phyloP scores from a whole-genome alignment of 805 yeast genomes.

The Pichia deserticola region DNA sequence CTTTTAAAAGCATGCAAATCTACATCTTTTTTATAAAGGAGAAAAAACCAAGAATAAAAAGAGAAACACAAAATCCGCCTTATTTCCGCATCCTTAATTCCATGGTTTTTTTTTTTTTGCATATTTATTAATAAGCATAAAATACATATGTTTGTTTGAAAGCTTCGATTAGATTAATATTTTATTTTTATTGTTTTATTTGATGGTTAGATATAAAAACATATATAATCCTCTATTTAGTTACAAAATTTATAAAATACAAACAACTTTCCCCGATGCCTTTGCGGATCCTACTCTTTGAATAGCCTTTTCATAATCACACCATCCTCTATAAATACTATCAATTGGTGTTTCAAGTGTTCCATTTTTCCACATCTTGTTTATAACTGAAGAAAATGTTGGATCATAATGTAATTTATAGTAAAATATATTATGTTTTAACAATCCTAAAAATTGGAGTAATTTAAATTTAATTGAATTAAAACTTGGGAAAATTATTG shows the following conservation, averaged over 20 bases:
- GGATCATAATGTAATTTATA: slow-evolving; percentile 3
- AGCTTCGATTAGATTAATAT: too few relatives aligned
- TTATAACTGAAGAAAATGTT: slow-evolving; percentile 27
- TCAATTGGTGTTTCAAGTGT: slow-evolving; percentile 45
- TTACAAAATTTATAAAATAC: not conserved
- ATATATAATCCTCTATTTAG: too few relatives aligned
- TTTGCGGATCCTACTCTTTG: slow-evolving; percentile 37
- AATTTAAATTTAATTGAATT: not conserved
- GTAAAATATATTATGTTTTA: not conserved
- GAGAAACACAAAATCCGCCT: too few relatives aligned
- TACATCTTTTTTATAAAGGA: too few relatives aligned
- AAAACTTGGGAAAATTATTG: slow-evolving; percentile 1
- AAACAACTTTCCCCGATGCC: slow-evolving; percentile 63
- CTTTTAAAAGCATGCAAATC: too few relatives aligned
- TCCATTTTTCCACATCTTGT: slow-evolving; percentile 37
- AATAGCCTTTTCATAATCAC: slow-evolving; percentile 44
- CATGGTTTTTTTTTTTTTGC: too few relatives aligned
- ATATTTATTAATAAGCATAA: too few relatives aligned
- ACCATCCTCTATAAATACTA: slow-evolving; percentile 39
- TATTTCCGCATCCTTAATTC: too few relatives aligned
- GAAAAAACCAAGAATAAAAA: too few relatives aligned
- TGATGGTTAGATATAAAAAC: too few relatives aligned
- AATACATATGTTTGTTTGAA: too few relatives aligned
- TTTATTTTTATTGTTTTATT: too few relatives aligned
- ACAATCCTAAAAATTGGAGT: not conserved